Evolutionary conservation across 2,329 filamentous ascomycete genomes (phyloP), one percentile per base, ranked within the genome.

Genomic region (Ceratocystis cubensis): DNA sequence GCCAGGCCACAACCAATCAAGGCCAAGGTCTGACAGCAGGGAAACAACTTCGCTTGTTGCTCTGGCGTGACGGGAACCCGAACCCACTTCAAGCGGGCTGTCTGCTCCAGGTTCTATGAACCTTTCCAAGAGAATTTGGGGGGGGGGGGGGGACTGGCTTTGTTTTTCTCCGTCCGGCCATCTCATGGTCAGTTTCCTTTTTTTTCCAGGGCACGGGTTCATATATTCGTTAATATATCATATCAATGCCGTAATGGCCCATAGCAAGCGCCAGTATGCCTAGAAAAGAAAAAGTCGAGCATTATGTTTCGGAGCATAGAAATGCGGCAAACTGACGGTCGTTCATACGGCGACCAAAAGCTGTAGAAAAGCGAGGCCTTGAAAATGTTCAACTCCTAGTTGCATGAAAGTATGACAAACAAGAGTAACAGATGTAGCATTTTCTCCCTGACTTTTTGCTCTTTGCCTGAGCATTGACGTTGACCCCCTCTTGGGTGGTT

Each of bases 11-110:
- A 41, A 10, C 37, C 37, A 41, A 57, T 22, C 20, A 57, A 57
- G 25, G 25, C 28, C 50, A 28, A 28, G 53, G 53, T 57, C 22
- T 57, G 53, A 57, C 53, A n/a, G 53, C 53, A 30, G 53, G 53
- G 22, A 33, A 33, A 57, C 53, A 56, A 57, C 53, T 57, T 57
- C 53, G 53, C 53, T 28, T 56, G 50, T 57, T 57, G 53, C 53
- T 57, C 53, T 57, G 53, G 53, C 53, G 30, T 57, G 53, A 57
- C 53, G 22, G 53, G 53, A 33, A 30, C 53, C 53, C 53, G 53
- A 57, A 30, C 53, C 53, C 53, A 30, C 53, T 57, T 28, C 53
- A 57, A 33, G 53, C 53, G 22, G 30, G 53, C 25, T 22, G 46
- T 57, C 25, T 57, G 53, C 10, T 28, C 50, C 28, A 57, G 50